phyloP scores from a whole-genome alignment of 2,329 filamentous ascomycete species.

The Colletotrichum sansevieriae region DNA sequence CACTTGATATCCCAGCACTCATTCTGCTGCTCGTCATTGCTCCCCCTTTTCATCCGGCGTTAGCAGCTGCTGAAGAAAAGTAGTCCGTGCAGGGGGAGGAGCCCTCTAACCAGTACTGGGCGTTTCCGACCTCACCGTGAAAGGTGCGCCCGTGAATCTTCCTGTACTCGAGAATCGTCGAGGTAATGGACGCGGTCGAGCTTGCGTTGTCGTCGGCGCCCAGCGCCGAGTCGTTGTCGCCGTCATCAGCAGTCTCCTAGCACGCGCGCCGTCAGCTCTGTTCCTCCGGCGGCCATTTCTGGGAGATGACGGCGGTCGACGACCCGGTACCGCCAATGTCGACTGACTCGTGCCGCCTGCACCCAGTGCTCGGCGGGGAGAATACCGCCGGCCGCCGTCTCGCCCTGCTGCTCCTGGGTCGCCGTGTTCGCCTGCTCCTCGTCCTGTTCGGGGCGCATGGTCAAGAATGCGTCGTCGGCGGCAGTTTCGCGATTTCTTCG shows the following conservation, averaged over 20 bases:
- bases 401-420: neutral
- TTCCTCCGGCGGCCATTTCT: neutral
- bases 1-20: constrained; percentile 49
- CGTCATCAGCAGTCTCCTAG: constrained; percentile 28
- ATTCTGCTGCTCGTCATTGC: constrained; percentile 50
- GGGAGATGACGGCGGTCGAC: neutral
- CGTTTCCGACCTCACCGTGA: constrained; percentile 47
- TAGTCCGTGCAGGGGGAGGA: fast-evolving
- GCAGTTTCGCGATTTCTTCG: neutral
- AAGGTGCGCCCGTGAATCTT: constrained; percentile 50
- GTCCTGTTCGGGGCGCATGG: constrained; percentile 26
- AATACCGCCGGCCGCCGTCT: constrained; percentile 18
- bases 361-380: constrained; percentile 38
- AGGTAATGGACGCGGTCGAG: constrained; percentile 49
- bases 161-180: constrained; percentile 49
- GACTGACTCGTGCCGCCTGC: constrained; percentile 39
- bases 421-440: constrained; percentile 3
- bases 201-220: constrained; percentile 37
- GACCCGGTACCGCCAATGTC: neutral
- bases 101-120: constrained; percentile 46
- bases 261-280: constrained; percentile 10
- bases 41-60: constrained; percentile 22
- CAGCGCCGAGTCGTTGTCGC: constrained; percentile 39
- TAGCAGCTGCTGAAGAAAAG: neutral
- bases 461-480: neutral